These are phyloP conservation scores for Calvatia gigantea DNA, from an alignment of 768 basidiomycete species.

Conservation along the genomic window DNA sequence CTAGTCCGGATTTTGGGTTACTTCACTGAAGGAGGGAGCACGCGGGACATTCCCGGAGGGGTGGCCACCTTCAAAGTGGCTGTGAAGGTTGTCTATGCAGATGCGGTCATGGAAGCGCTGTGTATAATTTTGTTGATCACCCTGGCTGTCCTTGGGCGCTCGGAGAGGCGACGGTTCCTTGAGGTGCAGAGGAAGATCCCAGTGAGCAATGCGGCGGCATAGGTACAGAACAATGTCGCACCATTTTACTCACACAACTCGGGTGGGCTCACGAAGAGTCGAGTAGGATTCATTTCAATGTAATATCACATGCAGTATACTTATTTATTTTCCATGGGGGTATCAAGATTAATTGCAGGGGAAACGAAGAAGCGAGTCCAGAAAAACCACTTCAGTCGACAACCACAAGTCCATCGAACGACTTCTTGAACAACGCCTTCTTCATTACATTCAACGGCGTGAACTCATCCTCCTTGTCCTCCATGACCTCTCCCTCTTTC, in stretches of 20 bases:
- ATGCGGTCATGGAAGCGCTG: background rate
- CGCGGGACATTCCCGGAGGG: no score
- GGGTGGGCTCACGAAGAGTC: no score
- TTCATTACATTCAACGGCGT: conserved; percentile 43
- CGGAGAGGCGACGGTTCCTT: background rate
- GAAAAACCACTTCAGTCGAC: conserved; percentile 37
- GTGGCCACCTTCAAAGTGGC: background rate
- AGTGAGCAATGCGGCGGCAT: background rate
- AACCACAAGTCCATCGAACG: conserved; percentile 57
- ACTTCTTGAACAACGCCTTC: conserved; percentile 42
- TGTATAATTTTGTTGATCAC: conserved; percentile 4
- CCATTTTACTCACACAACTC: no score
- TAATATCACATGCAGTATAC: background rate
- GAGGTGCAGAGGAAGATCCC: background rate
- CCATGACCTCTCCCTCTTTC: conserved; percentile 25
- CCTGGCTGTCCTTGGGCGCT: background rate
- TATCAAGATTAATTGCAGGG: background rate
- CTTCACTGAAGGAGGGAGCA: background rate
- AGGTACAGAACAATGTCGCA: no score
- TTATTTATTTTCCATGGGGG: no score
- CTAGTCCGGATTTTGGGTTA: background rate
- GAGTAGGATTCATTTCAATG: background rate
- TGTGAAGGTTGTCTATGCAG: background rate
- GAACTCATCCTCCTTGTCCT: conserved; percentile 28
- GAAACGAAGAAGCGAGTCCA: background rate